Conservation (phyloP, 2,329 filamentous ascomycete genomes). For the Mollisia scopiformis region DNA sequence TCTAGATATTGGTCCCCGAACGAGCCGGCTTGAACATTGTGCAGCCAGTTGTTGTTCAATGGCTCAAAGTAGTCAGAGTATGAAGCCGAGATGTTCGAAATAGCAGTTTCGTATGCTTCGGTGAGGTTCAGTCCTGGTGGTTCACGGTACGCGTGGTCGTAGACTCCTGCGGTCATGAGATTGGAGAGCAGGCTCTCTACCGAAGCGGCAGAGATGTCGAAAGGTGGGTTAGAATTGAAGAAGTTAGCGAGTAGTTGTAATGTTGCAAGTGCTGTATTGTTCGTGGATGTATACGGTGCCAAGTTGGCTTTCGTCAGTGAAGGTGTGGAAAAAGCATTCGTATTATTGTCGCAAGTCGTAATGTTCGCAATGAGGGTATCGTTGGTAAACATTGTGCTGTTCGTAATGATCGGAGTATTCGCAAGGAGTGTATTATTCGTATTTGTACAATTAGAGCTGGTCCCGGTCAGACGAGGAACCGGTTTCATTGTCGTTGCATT, state of each 20-base stretch:
- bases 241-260: not conserved
- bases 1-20: too few species aligned
- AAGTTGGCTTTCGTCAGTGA: not conserved
- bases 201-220: not conserved
- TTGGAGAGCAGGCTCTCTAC: not conserved
- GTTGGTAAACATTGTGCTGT: not conserved
- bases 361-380: not conserved
- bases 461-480: not conserved
- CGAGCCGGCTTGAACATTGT: too few species aligned
- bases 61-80: not conserved
- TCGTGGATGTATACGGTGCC: not conserved
- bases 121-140: not conserved
- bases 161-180: not conserved
- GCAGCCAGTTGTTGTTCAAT: not conserved
- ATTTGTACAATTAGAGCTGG: not conserved
- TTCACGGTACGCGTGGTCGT: not conserved
- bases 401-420: not conserved
- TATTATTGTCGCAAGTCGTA: not conserved
- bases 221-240: slow-evolving; percentile 1
- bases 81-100: not conserved
- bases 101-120: not conserved
- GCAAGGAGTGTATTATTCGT: not conserved
- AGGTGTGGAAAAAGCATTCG: not conserved
- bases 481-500: not conserved
- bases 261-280: not conserved